Conservation (phyloP, 2,329 filamentous ascomycete species). For the Aspergillus aculeatus region DNA sequence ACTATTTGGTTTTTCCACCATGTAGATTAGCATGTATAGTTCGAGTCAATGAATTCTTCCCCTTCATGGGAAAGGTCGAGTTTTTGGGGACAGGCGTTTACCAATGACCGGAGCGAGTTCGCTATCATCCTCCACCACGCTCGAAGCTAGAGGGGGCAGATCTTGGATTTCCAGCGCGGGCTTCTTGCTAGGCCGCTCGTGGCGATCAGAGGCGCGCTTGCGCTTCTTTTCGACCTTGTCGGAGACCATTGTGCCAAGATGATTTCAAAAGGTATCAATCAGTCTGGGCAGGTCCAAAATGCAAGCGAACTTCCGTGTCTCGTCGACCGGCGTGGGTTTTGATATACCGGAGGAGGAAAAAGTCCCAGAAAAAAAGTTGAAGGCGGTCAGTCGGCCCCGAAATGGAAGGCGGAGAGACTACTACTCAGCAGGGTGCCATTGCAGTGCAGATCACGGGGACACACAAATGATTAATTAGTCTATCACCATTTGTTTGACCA, state of each 20-base stretch:
- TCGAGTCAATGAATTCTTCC: neutral
- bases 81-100: conserved; percentile 23
- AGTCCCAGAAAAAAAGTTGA: conserved; percentile 23
- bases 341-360: conserved; percentile 23
- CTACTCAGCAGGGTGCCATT: too few species aligned
- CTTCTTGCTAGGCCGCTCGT: conserved; percentile 51
- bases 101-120: conserved; percentile 51
- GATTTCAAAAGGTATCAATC: neutral
- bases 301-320: neutral
- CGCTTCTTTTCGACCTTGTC: conserved; percentile 50
- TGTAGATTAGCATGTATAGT: neutral
- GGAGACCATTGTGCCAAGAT: conserved; percentile 29
- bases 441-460: neutral
- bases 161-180: conserved; percentile 39
- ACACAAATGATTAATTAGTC: neutral
- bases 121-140: conserved; percentile 48
- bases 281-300: neutral
- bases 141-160: conserved; percentile 44
- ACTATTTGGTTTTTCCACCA: conserved; percentile 20
- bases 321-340: conserved; percentile 1
- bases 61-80: neutral
- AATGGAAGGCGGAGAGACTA: conserved; percentile 21
- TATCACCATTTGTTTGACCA: too few species aligned
- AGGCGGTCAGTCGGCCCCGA: conserved; percentile 25
- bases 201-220: conserved; percentile 48